Evolutionary conservation across 257 asterid species (phyloP).

Genomic region (Capsicum rhomboideum): DNA sequence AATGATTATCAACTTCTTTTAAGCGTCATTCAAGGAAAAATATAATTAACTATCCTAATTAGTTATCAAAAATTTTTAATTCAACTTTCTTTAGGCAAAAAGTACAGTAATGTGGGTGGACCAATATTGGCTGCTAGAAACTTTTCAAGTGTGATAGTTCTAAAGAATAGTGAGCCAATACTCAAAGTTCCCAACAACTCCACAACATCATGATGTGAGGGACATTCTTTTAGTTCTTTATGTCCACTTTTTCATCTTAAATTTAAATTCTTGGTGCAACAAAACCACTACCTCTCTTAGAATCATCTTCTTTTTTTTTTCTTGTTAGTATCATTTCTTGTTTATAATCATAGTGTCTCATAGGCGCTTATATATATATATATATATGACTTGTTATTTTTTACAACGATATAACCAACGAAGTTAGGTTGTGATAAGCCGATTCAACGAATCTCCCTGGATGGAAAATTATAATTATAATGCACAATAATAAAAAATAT

Average conservation of each 20-base stretch:
- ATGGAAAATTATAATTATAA: background rate
- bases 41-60: constrained; percentile 5
- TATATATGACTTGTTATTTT: background rate
- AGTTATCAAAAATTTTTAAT: background rate
- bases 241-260: constrained; percentile 1
- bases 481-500: background rate
- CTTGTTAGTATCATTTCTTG: no score
- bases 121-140: background rate
- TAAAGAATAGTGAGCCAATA: background rate
- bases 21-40: background rate
- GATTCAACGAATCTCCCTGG: background rate
- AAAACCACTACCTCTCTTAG: constrained; percentile 15
- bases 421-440: background rate
- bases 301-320: background rate
- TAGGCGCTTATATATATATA: background rate
- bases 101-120: background rate
- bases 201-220: constrained; percentile 29
- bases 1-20: background rate
- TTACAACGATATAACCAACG: fast-evolving
- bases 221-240: constrained; percentile 5
- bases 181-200: constrained; percentile 5
- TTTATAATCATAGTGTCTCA: fast-evolving
- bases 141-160: no score
- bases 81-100: background rate
- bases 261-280: constrained; percentile 16